These are phyloP conservation scores for Thielaviopsis euricoi DNA, from an alignment of 2,329 filamentous ascomycete species.

Conservation along the genomic window DNA sequence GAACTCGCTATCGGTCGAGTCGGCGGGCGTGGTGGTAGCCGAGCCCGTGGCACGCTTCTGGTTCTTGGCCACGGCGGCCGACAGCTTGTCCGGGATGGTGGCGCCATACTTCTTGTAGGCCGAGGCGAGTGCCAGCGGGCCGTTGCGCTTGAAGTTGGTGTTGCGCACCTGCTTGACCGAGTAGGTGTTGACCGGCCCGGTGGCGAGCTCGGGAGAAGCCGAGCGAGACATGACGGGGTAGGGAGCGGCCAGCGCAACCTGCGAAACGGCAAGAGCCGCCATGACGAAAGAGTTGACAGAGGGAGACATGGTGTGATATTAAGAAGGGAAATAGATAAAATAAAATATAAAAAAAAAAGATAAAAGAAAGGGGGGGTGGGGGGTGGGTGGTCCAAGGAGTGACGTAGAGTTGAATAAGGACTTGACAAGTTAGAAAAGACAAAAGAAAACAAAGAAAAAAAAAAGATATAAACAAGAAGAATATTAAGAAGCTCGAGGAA, in stretches of 20 bases:
- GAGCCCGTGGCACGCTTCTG: slow-evolving; percentile 19
- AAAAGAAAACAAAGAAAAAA: background rate
- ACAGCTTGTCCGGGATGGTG: slow-evolving; percentile 19
- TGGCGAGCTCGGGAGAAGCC: background rate
- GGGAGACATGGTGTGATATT: slow-evolving; percentile 6
- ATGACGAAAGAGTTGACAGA: slow-evolving; percentile 10
- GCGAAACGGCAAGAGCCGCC: slow-evolving; percentile 15
- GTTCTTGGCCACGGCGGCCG: slow-evolving; percentile 13
- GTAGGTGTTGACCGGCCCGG: slow-evolving; percentile 9
- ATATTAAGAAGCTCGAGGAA: slow-evolving; percentile 20
- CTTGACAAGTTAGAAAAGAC: background rate
- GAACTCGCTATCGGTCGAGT: slow-evolving; percentile 21
- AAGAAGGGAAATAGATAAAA: background rate
- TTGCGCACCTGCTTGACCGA: slow-evolving; percentile 23
- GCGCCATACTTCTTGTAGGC: slow-evolving; percentile 23
- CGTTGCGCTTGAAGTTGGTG: slow-evolving; percentile 19
- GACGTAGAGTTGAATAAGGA: no score
- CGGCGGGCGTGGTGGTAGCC: slow-evolving; percentile 16
- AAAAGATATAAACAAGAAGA: slow-evolving; percentile 19
- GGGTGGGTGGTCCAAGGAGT: background rate
- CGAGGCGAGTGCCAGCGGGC: slow-evolving; percentile 20
- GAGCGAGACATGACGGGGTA: background rate
- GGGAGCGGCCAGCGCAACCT: slow-evolving; percentile 13
- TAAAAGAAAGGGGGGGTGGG: background rate
- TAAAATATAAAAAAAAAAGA: background rate